Conservation (phyloP, 1,139 yeast genomes). For the Meyerozyma elateridarum region DNA sequence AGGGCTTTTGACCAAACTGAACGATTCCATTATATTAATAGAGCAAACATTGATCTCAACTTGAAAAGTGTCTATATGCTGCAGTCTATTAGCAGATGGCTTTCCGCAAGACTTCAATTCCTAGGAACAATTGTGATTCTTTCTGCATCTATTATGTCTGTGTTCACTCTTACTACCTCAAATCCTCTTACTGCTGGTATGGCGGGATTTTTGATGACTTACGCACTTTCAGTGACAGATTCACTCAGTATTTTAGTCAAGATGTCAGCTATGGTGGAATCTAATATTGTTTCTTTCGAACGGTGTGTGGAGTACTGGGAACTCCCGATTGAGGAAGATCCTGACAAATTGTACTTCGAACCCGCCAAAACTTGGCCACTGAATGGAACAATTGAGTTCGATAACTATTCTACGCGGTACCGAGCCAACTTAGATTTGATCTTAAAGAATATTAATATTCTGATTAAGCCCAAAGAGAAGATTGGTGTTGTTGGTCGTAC, state of each 20-base stretch:
- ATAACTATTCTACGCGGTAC: slow-evolving; percentile 61
- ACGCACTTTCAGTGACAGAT: slow-evolving; percentile 61
- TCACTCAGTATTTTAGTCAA: slow-evolving; percentile 59
- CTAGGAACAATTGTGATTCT: slow-evolving; percentile 64
- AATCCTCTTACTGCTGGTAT: slow-evolving; percentile 56
- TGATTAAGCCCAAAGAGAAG: slow-evolving; percentile 58
- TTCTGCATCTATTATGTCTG: slow-evolving; percentile 51
- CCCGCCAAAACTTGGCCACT: slow-evolving; percentile 49
- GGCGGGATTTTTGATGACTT: slow-evolving; percentile 71
- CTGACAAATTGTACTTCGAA: slow-evolving; percentile 20
- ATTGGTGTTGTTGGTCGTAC: slow-evolving; percentile 83
- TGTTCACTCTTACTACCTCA: slow-evolving; percentile 22
- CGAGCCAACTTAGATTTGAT: slow-evolving; percentile 57
- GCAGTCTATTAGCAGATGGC: slow-evolving; percentile 66
- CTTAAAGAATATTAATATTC: slow-evolving; percentile 46
- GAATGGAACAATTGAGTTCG: slow-evolving; percentile 51
- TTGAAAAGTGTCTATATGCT: slow-evolving; percentile 54
- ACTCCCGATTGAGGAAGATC: slow-evolving; percentile 53
- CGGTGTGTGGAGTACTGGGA: slow-evolving; percentile 68
- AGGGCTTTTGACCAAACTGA: slow-evolving; percentile 50
- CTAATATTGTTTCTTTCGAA: slow-evolving; percentile 72
- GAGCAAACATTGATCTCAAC: slow-evolving; percentile 59
- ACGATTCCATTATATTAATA: slow-evolving; percentile 52
- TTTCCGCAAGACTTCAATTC: slow-evolving; percentile 61
- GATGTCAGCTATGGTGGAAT: slow-evolving; percentile 68